These are phyloP conservation scores for Limnanthes douglasii DNA, from an alignment of 345 rosid species.

Conservation along the genomic window DNA sequence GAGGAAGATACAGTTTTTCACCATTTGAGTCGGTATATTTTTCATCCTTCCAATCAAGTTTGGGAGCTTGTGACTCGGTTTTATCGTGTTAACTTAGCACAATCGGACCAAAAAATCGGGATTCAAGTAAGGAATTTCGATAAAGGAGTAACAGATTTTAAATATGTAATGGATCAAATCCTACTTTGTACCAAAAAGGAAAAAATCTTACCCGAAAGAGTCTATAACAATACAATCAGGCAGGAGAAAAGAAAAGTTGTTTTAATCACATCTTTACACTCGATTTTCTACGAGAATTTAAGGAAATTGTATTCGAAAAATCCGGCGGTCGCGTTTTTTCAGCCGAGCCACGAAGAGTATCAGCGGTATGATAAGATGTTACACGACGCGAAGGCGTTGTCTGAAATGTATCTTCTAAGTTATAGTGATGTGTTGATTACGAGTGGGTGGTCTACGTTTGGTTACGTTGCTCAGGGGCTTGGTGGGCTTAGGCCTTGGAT, in stretches of 20 bases:
- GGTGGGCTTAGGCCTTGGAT: conserved; percentile 45
- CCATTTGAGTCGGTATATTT: conserved; percentile 41
- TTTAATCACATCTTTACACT: conserved; percentile 29
- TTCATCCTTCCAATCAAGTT: conserved; percentile 49
- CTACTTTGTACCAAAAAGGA: conserved; percentile 17
- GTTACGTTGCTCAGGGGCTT: conserved; percentile 47
- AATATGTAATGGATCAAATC: conserved; percentile 21
- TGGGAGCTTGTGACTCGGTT: conserved; percentile 42
- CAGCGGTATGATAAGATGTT: conserved; percentile 29
- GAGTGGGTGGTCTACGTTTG: conserved; percentile 44
- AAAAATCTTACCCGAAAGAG: conserved; percentile 23
- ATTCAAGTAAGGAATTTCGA: conserved; percentile 29
- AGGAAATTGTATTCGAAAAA: conserved; percentile 34
- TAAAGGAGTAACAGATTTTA: conserved; percentile 15
- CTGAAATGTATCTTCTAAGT: conserved; percentile 44
- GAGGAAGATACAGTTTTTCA: conserved; percentile 41
- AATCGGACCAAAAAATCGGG: conserved; percentile 30
- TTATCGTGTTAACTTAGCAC: conserved; percentile 18
- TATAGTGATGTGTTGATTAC: conserved; percentile 29
- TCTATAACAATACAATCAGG: no score
- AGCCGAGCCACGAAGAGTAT: conserved; percentile 40
- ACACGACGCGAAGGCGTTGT: conserved; percentile 42
- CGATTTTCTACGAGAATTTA: conserved; percentile 25
- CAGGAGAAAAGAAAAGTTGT: conserved; percentile 28
- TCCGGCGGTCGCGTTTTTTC: conserved; percentile 23